phyloP scores from a whole-genome alignment of 768 basidiomycete species.

The Leccinum obscurum region DNA sequence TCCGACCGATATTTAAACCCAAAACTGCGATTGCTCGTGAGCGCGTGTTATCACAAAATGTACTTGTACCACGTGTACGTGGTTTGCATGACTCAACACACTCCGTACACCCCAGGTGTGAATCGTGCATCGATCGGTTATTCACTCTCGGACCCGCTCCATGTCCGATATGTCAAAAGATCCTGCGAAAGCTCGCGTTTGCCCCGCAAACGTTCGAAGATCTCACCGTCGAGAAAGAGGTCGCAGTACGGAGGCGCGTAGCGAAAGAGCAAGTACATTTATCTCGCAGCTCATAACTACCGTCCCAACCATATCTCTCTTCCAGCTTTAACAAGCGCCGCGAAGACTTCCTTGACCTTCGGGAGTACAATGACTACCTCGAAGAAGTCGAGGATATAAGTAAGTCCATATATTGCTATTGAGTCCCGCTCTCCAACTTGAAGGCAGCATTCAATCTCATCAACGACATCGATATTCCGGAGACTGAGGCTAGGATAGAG shows the following conservation, averaged over 20 bases:
- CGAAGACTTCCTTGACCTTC: conserved; percentile 82
- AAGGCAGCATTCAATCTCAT: conserved; percentile 89
- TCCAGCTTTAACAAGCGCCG: conserved; percentile 89
- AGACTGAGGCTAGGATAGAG: conserved; percentile 83
- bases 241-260: conserved; percentile 82
- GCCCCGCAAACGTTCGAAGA: conserved; percentile 95
- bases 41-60: conserved; percentile 99
- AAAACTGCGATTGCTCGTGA: conserved; percentile 89
- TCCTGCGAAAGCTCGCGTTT: conserved; percentile 91
- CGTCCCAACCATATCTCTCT: conserved; percentile 7
- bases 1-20: conserved; percentile 96
- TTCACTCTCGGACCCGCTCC: conserved; percentile 96
- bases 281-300: neutral
- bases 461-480: conserved; percentile 75
- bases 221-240: conserved; percentile 90
- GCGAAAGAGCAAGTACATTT: conserved; percentile 71
- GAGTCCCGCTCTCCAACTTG: conserved; percentile 1
- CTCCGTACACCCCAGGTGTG: conserved; percentile 70
- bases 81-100: conserved; percentile 9
- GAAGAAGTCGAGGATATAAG: conserved; percentile 95
- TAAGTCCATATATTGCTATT: conserved; percentile 31
- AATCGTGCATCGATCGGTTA: conserved; percentile 95
- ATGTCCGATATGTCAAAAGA: conserved; percentile 89
- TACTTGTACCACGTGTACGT: conserved; percentile 34
- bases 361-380: conserved; percentile 91